phyloP scores from a whole-genome alignment of 345 rosid species.

The Aquilaria yunnanensis region DNA sequence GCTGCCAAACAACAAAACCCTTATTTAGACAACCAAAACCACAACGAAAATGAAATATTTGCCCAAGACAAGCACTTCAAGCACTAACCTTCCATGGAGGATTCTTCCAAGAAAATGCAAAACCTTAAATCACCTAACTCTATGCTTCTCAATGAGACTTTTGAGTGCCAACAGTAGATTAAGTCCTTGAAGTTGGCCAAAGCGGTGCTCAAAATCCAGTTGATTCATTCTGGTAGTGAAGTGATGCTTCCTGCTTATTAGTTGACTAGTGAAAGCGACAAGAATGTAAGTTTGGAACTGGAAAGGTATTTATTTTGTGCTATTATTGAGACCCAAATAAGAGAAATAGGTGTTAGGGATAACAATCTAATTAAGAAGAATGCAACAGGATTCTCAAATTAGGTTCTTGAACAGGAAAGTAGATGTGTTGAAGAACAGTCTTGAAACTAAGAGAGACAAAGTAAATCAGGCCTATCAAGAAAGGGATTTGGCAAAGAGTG shows the following conservation, averaged over 20 bases:
- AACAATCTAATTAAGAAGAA: constrained; percentile 27
- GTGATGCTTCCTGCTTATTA: constrained; percentile 25
- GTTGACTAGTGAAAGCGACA: constrained; percentile 31
- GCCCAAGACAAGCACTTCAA: constrained; percentile 9
- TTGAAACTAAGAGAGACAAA: constrained; percentile 30
- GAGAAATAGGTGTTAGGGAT: constrained; percentile 27
- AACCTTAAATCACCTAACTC: constrained; percentile 52
- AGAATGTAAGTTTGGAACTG: constrained; percentile 33
- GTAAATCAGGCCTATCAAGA: constrained; percentile 27
- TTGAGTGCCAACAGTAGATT: constrained; percentile 44
- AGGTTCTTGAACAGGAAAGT: constrained; percentile 27
- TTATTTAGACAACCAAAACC: constrained; percentile 4
- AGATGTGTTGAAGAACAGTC: constrained; percentile 16
- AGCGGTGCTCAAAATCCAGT: constrained; percentile 36
- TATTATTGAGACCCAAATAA: constrained; percentile 34
- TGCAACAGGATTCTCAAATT: constrained; percentile 32
- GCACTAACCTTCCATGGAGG: constrained; percentile 28
- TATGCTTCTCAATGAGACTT: constrained; percentile 47
- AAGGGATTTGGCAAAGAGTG: constrained; percentile 34
- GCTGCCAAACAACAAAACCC: constrained; percentile 11
- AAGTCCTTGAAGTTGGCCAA: constrained; percentile 36
- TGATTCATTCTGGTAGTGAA: constrained; percentile 23
- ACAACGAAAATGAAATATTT: constrained; percentile 5
- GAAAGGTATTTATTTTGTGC: constrained; percentile 30
- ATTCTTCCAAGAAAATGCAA: constrained; percentile 36